These are phyloP conservation scores for Cladorrhinum sp. DNA, from an alignment of 2,329 filamentous ascomycete species.

Conservation along the genomic window DNA sequence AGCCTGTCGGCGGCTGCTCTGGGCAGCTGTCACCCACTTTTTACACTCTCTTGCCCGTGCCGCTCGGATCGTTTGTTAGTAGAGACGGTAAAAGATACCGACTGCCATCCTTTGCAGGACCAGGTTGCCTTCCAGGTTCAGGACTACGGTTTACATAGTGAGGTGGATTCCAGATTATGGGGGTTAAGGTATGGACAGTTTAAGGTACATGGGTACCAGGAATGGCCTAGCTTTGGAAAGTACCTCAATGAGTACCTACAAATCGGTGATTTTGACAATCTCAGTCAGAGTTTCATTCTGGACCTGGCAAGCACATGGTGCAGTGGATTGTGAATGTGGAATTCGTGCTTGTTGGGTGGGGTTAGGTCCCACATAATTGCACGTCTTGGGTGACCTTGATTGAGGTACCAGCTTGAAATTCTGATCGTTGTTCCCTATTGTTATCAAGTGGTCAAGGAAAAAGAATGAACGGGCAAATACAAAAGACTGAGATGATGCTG, in stretches of 20 bases:
- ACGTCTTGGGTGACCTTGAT: not conserved
- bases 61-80: constrained; percentile 1
- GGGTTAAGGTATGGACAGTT: too few species aligned
- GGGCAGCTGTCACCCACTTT: not conserved
- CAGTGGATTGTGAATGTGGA: not conserved
- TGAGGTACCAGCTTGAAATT: not conserved
- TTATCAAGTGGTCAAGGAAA: not conserved
- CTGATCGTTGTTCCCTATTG: not conserved
- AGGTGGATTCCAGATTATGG: too few species aligned
- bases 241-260: not conserved
- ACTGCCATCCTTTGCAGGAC: not conserved
- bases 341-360: not conserved
- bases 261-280: not conserved
- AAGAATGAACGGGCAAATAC: not conserved
- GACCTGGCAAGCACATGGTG: constrained; percentile 7
- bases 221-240: constrained; percentile 3
- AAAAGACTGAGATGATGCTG: not conserved
- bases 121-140: too few species aligned
- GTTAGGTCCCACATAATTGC: not conserved
- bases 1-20: not conserved
- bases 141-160: too few species aligned
- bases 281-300: not conserved
- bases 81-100: not conserved
- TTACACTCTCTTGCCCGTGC: not conserved
- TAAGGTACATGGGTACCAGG: not conserved